Evolutionary conservation across 305 asterid genomes (phyloP).

Genomic region (Fraxinus floribunda): DNA sequence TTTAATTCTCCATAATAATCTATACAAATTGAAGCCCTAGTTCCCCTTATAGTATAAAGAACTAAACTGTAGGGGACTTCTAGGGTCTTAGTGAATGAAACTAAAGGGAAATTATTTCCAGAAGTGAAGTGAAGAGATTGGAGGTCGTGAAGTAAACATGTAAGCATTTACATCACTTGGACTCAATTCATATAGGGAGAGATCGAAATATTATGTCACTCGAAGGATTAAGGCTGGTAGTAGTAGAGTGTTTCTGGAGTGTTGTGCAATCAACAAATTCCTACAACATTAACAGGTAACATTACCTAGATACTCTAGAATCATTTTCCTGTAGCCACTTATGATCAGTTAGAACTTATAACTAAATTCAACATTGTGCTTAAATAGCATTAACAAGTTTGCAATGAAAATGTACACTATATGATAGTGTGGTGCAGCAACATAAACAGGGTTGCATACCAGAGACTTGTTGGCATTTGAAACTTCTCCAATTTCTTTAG

Average conservation of each 20-base stretch:
- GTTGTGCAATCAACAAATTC: conserved; percentile 1
- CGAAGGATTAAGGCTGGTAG: neutral
- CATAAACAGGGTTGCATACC: conserved; percentile 45
- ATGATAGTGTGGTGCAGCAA: conserved; percentile 6
- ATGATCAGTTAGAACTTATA: conserved; percentile 3
- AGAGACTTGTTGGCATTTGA: conserved; percentile 61
- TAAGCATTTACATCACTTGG: neutral
- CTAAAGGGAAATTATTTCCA: neutral
- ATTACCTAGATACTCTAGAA: neutral
- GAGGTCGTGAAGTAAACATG: neutral
- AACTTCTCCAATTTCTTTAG: conserved; percentile 55
- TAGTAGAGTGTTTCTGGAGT: neutral
- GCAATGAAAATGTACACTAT: neutral
- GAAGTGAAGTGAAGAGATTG: neutral
- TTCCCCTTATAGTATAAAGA: neutral
- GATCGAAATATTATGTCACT: neutral
- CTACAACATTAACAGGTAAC: neutral
- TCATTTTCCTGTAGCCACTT: neutral
- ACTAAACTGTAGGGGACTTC: neutral
- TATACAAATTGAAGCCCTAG: neutral
- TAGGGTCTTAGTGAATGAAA: neutral
- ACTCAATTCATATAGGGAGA: neutral
- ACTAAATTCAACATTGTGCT: conserved; percentile 1
- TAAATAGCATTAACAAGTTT: neutral
- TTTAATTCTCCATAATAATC: neutral